phyloP scores from a whole-genome alignment of 495 filamentous ascomycete genomes.

The Penicillium macrosclerotiorum region DNA sequence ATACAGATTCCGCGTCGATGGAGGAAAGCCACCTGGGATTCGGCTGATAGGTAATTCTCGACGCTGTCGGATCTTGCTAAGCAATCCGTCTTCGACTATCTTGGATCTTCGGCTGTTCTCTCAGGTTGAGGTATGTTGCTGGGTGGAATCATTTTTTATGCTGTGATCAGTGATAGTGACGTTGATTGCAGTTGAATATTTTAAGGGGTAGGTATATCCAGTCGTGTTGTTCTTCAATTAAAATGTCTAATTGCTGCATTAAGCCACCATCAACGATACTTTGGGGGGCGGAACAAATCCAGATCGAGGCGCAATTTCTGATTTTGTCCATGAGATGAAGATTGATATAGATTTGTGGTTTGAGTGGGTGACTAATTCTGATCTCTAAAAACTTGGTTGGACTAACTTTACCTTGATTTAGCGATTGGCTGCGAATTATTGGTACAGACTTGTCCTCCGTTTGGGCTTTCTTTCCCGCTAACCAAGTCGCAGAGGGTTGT shows the following conservation, averaged over 20 bases:
- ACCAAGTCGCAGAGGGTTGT: conserved; percentile 17
- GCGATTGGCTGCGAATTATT: conserved; percentile 46
- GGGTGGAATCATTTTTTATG: too few relatives aligned
- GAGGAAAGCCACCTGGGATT: conserved; percentile 48
- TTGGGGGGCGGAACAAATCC: conserved; percentile 19
- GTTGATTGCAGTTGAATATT: conserved; percentile 32
- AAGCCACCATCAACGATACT: conserved; percentile 38
- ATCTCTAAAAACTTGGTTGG: neutral
- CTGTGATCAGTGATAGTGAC: conserved; percentile 13
- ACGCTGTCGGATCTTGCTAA: conserved; percentile 42
- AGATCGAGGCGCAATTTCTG: conserved; percentile 29
- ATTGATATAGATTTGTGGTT: conserved; percentile 49
- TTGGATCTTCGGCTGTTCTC: conserved; percentile 51
- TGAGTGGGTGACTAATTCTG: conserved; percentile 26
- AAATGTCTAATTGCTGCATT: too few relatives aligned
- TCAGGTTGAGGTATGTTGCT: conserved; percentile 45
- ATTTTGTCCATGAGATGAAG: conserved; percentile 44
- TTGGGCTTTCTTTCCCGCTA: too few relatives aligned
- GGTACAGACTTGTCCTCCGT: too few relatives aligned
- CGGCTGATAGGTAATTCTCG: conserved; percentile 37
- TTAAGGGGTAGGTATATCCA: too few relatives aligned
- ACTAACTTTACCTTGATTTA: conserved; percentile 25
- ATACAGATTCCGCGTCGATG: conserved; percentile 47
- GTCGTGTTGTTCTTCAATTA: too few relatives aligned
- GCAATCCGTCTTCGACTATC: conserved; percentile 39